Evolutionary conservation across 345 rosid genomes (phyloP).

Genomic region (Eucalyptus coolabah): DNA sequence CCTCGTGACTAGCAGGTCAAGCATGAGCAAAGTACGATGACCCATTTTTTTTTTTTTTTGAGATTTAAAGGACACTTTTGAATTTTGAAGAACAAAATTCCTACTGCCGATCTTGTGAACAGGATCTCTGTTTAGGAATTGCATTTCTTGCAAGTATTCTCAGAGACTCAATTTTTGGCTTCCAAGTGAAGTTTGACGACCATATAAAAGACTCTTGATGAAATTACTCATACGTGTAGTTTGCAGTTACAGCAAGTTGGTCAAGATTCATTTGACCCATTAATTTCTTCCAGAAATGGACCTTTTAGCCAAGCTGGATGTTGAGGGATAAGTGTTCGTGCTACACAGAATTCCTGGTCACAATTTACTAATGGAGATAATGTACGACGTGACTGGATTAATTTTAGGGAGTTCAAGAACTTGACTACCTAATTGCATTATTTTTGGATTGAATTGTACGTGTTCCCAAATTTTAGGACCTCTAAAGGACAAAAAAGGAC

Average conservation of each 20-base stretch:
- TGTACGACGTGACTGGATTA: background rate
- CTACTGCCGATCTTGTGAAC: background rate
- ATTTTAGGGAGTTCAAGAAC: background rate
- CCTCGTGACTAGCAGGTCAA: background rate
- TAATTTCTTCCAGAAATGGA: background rate
- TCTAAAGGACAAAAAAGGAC: background rate
- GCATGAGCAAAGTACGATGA: background rate
- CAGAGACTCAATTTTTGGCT: background rate
- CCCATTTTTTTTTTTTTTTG: background rate
- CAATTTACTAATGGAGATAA: background rate
- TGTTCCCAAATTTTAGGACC: background rate
- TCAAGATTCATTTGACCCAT: background rate
- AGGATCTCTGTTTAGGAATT: background rate
- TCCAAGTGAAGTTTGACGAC: background rate
- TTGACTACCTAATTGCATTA: background rate
- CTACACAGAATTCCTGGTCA: background rate
- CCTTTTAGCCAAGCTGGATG: background rate
- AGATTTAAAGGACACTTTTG: background rate
- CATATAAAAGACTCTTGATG: background rate
- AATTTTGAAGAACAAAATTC: background rate
- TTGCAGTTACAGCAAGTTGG: background rate
- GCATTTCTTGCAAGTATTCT: background rate
- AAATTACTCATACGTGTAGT: background rate
- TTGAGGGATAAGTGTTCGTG: background rate
- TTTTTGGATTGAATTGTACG: background rate